These are phyloP conservation scores for Candida montana DNA, from an alignment of 805 yeast genomes.

Conservation along the genomic window DNA sequence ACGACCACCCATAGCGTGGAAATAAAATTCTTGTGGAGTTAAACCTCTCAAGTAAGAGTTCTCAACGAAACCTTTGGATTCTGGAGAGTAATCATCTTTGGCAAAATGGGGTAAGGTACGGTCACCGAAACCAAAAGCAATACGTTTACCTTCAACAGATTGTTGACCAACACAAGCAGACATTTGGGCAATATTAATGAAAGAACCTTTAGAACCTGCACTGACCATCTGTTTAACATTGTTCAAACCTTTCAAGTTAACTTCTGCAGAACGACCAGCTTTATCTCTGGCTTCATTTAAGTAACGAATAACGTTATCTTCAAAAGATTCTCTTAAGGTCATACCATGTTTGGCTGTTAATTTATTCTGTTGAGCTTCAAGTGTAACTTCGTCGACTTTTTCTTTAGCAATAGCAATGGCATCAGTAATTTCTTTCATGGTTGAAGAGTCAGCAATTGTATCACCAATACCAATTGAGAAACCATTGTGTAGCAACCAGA, in stretches of 20 bases:
- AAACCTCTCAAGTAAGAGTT: constrained; percentile 95
- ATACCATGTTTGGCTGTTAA: constrained; percentile 98
- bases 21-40: constrained; percentile 97
- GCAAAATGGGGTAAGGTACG: constrained; percentile 97
- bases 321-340: constrained; percentile 98
- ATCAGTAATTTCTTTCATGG: constrained; percentile 89
- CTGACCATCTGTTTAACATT: constrained; percentile 99
- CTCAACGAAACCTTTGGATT: constrained; percentile 96
- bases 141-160: constrained; percentile 99
- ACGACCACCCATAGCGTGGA: constrained; percentile 99
- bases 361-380: constrained; percentile 84
- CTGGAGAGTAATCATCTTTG: constrained; percentile 97
- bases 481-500: constrained; percentile 94
- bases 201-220: constrained; percentile 99
- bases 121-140: constrained; percentile 94
- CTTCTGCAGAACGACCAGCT: constrained; percentile 98
- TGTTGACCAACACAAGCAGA: constrained; percentile 99
- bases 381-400: constrained; percentile 89
- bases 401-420: constrained; percentile 91
- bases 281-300: constrained; percentile 98
- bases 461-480: constrained; percentile 99
- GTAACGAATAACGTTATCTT: constrained; percentile 92
- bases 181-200: constrained; percentile 98
- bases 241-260: constrained; percentile 87
- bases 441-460: constrained; percentile 95